These are phyloP conservation scores for Craterostigma plantagineum DNA, from an alignment of 257 asterid genomes.

Conservation along the genomic window DNA sequence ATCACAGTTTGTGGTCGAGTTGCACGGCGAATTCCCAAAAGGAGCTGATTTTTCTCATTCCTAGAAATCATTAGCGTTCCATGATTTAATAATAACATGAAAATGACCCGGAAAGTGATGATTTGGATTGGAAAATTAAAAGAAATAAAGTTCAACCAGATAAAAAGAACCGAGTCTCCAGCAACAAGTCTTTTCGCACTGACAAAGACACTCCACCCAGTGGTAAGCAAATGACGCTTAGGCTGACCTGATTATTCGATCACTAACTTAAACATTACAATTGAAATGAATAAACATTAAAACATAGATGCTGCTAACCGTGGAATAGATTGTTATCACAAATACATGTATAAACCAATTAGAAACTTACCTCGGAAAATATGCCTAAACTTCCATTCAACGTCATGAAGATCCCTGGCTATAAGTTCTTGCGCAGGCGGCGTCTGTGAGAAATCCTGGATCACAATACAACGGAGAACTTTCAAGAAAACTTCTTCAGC, in stretches of 20 bases:
- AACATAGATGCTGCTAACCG: no score
- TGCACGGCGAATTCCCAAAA: constrained; percentile 89
- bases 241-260: constrained; percentile 32
- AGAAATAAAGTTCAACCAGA: constrained; percentile 37
- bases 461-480: constrained; percentile 8
- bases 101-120: background rate
- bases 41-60: constrained; percentile 92
- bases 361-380: constrained; percentile 66
- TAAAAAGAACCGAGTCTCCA: constrained; percentile 44
- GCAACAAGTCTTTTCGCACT: constrained; percentile 49
- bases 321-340: no score
- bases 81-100: background rate
- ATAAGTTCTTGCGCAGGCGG: constrained; percentile 97
- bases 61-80: constrained; percentile 12
- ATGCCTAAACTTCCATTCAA: constrained; percentile 96
- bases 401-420: constrained; percentile 93
- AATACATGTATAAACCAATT: background rate
- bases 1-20: constrained; percentile 87
- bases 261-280: background rate
- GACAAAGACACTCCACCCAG: constrained; percentile 55
- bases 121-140: background rate
- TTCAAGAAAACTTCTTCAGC: background rate
- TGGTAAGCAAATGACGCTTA: constrained; percentile 45
- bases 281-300: no score
- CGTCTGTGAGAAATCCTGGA: constrained; percentile 83